A percentile compares a stretch with the other conserved stretches of the same genome.
Evolutionary conservation across 805 yeast genomes (phyloP).

Genomic region (Komagataella phaffii): DNA sequence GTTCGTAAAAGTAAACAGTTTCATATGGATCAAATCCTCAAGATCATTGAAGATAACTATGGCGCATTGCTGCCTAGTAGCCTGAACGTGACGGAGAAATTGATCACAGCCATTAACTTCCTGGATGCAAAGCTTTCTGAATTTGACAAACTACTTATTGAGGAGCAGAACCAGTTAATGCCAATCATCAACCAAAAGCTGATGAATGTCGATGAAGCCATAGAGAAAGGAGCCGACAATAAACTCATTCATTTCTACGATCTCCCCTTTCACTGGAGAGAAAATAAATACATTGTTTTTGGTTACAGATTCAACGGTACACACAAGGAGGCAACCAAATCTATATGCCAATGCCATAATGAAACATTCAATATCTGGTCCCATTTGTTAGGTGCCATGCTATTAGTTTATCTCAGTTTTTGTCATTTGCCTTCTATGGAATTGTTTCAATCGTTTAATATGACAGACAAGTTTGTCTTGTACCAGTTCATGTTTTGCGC

Average conservation of each 20-base stretch:
- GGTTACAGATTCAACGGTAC: constrained; percentile 77
- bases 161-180: constrained; percentile 14
- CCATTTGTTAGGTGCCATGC: constrained; percentile 58
- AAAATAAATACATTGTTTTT: constrained; percentile 68
- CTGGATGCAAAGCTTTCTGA: constrained; percentile 26
- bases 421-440: constrained; percentile 52
- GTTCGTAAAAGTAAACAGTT: constrained; percentile 6
- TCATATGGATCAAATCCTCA: background rate
- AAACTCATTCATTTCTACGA: constrained; percentile 68
- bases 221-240: constrained; percentile 20
- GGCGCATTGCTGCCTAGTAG: constrained; percentile 8
- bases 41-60: constrained; percentile 16
- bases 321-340: constrained; percentile 43
- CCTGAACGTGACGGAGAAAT: constrained; percentile 14
- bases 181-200: constrained; percentile 19
- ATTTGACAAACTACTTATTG: constrained; percentile 19
- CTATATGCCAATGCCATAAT: constrained; percentile 60
- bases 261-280: constrained; percentile 87
- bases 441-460: constrained; percentile 9
- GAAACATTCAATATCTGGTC: constrained; percentile 93
- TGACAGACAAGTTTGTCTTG: constrained; percentile 39
- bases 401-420: constrained; percentile 41
- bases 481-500: constrained; percentile 60
- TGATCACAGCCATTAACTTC: constrained; percentile 21
- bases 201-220: constrained; percentile 34